Evolutionary conservation across 345 rosid genomes (phyloP), one percentile per base, ranked within the genome.

Genomic region (Eucalyptus melliodora): DNA sequence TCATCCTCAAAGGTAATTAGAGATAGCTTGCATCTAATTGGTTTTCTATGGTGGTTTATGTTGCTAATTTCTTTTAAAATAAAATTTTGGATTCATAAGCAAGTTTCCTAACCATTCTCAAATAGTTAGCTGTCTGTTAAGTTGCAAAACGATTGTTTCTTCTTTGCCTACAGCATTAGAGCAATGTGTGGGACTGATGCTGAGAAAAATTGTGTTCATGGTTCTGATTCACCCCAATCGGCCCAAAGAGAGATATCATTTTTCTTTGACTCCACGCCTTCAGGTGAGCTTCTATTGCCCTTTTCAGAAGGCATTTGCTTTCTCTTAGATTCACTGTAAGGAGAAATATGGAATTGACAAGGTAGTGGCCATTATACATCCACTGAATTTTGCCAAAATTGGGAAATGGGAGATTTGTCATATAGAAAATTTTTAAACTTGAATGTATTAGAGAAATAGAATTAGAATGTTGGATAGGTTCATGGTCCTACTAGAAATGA

Each of bases 191-290:
- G 99, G 56, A 86, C 90, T 53, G 94, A 96, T 93, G 93, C 90
- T 11, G 95, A 95, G 91, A 93, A 90, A 85, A 97, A 97, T 77
- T 97, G 97, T 87, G 95, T 96, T 80, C 98, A 95, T 89, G 98
- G 99, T 88, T 97, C 98, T 0, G 99, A 97, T 93, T 97, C 99
- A 80, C 89, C 90, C 83, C 89, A 91, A 88, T 97, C 98, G 30
- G 98, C 97, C 87, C 92, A 91, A 92, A 94, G 99, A 88, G 97
- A 96, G 92, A 96, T 97, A 88, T 89, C 94, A 44, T 95, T 97
- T 93, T 96, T 97, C 96, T 96, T 96, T 90, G 87, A 88, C 86
- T 93, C 94, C 86, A 53, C 27, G 45, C 72, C 91, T 67, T 86
- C 92, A 93, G 96, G 98, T 97, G 27, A 53, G 89, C 51, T 17